These are phyloP conservation scores for Clarireedia homoeocarpa DNA, from an alignment of 2,329 filamentous ascomycete species.

Conservation along the genomic window DNA sequence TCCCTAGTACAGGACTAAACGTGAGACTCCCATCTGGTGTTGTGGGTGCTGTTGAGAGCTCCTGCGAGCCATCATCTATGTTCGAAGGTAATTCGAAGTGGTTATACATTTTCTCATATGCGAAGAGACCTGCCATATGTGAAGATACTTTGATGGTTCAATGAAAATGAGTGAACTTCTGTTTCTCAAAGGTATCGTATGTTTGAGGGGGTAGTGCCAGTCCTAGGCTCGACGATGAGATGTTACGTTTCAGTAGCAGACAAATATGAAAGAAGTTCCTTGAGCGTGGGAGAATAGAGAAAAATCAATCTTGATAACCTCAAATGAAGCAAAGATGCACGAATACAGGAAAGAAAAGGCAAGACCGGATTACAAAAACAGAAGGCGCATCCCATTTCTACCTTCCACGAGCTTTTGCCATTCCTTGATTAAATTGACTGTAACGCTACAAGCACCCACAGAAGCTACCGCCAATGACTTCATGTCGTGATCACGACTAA, in stretches of 20 bases:
- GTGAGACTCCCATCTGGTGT: constrained; percentile 37
- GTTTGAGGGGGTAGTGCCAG: no score
- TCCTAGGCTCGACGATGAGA: no score
- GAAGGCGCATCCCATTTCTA: constrained; percentile 8
- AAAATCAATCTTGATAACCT: neutral
- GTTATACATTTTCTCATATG: constrained; percentile 13
- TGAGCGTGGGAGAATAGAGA: neutral
- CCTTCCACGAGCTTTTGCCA: neutral
- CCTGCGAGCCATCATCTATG: constrained; percentile 26
- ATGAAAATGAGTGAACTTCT: no score
- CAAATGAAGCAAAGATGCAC: neutral
- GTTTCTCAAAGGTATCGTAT: no score
- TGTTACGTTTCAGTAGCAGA: no score
- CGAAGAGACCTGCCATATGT: no score
- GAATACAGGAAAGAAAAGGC: neutral
- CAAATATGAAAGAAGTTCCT: no score
- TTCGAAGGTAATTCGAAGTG: constrained; percentile 20
- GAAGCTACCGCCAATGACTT: neutral
- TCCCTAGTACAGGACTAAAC: constrained; percentile 35
- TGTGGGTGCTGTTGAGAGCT: constrained; percentile 37
- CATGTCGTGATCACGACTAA: neutral
- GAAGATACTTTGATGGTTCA: no score
- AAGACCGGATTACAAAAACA: neutral
- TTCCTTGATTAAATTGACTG: neutral
- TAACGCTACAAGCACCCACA: no score